Base-by-base conservation (phyloP, 768 basidiomycete genomes). In the Collybiopsis confluens region DNA sequence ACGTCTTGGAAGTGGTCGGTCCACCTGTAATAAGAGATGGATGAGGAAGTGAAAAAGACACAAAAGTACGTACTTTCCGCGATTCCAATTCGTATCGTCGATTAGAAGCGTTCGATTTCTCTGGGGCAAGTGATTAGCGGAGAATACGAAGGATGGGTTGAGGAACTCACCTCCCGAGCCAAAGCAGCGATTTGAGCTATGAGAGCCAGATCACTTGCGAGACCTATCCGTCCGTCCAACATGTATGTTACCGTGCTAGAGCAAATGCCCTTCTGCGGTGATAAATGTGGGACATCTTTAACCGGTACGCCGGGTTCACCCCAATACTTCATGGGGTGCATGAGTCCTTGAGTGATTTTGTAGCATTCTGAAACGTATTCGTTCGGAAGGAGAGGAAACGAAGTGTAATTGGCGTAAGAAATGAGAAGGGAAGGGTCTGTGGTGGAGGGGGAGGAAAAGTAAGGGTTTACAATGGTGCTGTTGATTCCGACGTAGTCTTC, bases 81-180 rank as follows among this genome's bases (percentile, higher is more conserved):
- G 79, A 64, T 86, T 82, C 86, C 87, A 89, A 57, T 82, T 78
- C 1, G 78, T 79, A 64, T 89, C 86, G 54, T 86, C 81, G 4
- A 89, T 71, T 50, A 88, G 72, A 66, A 89, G 83, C 2, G 86
- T 86, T 36, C 81, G 70, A 59, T 82, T 81, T 54, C 76, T 72
- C 86, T 87, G 52, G 6, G 21, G 50, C 56, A 52, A 59, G 45
- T 45, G 2, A 40, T 44, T 10, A 46, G 45, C 50, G 42, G 52
- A 47, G 45, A 18, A 46, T 16, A 5, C 16, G 28, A 41, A 37
- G 40, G 23, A 47, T 13, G 44, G 7, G 24, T 51, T 38, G 11
- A 30, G 45, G 13, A 37, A 58, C 27, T 21, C 59, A 86, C 86
- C 73, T 86, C 82, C 55, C 80, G 74, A 45, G 87, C 86, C 44